These are phyloP conservation scores for Zopfia rhizophila DNA, from an alignment of 2,329 filamentous ascomycete species.

Conservation along the genomic window DNA sequence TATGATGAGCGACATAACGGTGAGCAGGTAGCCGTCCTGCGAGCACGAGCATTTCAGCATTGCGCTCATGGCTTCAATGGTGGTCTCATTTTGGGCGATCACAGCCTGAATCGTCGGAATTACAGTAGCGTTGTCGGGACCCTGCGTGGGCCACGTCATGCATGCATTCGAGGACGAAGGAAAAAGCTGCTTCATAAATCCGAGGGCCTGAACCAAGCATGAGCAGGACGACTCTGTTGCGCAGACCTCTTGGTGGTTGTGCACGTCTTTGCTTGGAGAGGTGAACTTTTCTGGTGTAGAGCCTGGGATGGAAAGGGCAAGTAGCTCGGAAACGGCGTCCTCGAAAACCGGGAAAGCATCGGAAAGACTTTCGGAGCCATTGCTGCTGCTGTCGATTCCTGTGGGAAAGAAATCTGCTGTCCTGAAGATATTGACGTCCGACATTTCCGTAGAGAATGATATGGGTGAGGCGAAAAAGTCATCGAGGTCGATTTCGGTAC, in stretches of 20 bases:
- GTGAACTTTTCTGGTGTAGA: too few species aligned
- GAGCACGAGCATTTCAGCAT: slow-evolving; percentile 50
- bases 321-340: too few species aligned
- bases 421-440: neutral
- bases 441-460: slow-evolving; percentile 21
- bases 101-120: slow-evolving; percentile 26
- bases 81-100: slow-evolving; percentile 40
- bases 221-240: slow-evolving; percentile 15
- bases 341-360: too few species aligned
- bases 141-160: too few species aligned
- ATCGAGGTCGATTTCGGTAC: slow-evolving; percentile 23
- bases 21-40: slow-evolving; percentile 45
- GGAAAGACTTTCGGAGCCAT: neutral
- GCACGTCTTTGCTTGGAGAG: neutral
- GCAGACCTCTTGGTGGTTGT: slow-evolving; percentile 2
- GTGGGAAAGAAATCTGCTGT: neutral
- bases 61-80: slow-evolving; percentile 38
- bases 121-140: too few species aligned
- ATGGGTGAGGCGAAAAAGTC: slow-evolving; percentile 25
- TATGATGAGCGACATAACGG: slow-evolving; percentile 45
- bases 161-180: slow-evolving; percentile 7
- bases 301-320: too few species aligned
- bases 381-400: neutral
- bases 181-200: slow-evolving; percentile 34
- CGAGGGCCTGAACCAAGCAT: slow-evolving; percentile 32